Base-by-base conservation (phyloP, 805 yeast genomes). In the Sungouiozyma ichnusensis region DNA sequence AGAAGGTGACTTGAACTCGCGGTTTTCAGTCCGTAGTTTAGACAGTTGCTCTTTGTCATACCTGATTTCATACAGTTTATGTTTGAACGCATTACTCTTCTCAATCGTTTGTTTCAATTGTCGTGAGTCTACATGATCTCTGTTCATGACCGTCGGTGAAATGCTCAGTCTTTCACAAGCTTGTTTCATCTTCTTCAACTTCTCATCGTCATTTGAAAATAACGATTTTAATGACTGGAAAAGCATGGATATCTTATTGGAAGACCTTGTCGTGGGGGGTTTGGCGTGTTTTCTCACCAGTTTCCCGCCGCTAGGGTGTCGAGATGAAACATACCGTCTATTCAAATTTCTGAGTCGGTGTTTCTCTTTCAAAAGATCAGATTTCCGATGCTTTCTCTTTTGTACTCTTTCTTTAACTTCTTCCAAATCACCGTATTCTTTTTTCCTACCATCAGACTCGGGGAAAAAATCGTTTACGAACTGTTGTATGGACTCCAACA, bases 1-100 rank as follows among this genome's bases (percentile, higher is more conserved):
- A 16, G 20, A n/a, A 13, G 13, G 16, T n/a, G 15, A 16, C 15
- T 34, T 13, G 16, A 16, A 17, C 4, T 8, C 16, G 17, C 13
- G 16, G 16, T n/a, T 16, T 5, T 11, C 9, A 3, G 27, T 17
- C 40, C 59, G 47, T 33, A 60, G 40, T 42, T 55, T 54, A 7
- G 51, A 48, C 36, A 57, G 39, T 45, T 54, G 50, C 27, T 43
- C 33, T 36, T 53, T 55, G 33, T 59, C 63, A 37, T 58, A 56
- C 40, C 57, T 47, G 32, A 50, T 44, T 36, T 59, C 63, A 6
- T 45, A 32, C 20, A 59, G 33, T 36, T 55, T 58, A 27, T 49
- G 45, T 43, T 54, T 55, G 37, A 60, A 55, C 1, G 57, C 60
- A 24, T 55, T 55, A 38, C 60, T 59, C 29, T 49, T 48, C 11